These are phyloP conservation scores for Phaeomoniella chlamydospora DNA, from an alignment of 2,329 filamentous ascomycete genomes.

Conservation along the genomic window DNA sequence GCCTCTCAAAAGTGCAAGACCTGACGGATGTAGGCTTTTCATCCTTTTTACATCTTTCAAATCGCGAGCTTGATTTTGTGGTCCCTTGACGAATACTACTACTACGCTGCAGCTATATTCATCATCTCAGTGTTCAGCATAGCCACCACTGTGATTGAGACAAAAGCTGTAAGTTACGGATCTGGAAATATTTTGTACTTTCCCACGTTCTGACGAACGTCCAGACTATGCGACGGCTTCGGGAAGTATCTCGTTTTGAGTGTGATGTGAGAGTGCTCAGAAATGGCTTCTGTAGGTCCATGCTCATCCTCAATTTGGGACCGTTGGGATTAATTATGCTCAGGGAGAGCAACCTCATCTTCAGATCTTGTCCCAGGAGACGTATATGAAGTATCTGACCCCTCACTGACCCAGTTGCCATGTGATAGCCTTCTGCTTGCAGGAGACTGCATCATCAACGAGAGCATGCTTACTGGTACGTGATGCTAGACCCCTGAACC, in stretches of 20 bases:
- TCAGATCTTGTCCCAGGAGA: constrained; percentile 87
- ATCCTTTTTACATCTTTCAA: constrained; percentile 97
- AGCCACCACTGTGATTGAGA: constrained; percentile 76
- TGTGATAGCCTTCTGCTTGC: constrained; percentile 83
- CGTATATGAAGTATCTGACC: constrained; percentile 93
- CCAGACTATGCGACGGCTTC: constrained; percentile 74
- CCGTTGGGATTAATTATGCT: too few species aligned
- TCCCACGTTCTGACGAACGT: too few species aligned
- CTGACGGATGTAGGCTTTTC: constrained; percentile 50
- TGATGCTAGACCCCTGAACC: constrained; percentile 1
- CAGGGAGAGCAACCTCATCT: constrained; percentile 72
- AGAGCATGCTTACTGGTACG: constrained; percentile 84
- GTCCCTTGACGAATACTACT: constrained; percentile 95
- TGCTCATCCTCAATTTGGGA: neutral
- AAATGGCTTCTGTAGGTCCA: constrained; percentile 71
- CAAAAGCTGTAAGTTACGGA: constrained; percentile 57
- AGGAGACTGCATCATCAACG: constrained; percentile 96
- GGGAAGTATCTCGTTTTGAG: constrained; percentile 86
- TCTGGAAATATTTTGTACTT: neutral
- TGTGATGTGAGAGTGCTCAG: constrained; percentile 88
- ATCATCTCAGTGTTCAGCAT: constrained; percentile 90
- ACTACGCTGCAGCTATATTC: constrained; percentile 92
- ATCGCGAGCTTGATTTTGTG: constrained; percentile 86
- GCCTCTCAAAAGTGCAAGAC: constrained; percentile 8
- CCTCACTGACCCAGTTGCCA: constrained; percentile 72